phyloP scores from a whole-genome alignment of 768 basidiomycete genomes.

The Podaxis sp. region DNA sequence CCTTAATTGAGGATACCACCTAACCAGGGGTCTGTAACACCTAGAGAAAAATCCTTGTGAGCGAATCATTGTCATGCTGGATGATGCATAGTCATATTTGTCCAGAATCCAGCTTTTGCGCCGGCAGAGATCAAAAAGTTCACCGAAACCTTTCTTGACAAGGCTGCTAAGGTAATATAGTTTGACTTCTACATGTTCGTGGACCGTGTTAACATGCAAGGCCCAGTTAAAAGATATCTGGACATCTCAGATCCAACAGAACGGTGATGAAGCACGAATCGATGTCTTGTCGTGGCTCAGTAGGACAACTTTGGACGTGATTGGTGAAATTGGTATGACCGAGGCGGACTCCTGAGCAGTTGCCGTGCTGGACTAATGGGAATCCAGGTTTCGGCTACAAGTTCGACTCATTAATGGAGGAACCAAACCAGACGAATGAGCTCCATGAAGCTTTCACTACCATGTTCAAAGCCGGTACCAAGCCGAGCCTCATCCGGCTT shows the following conservation, averaged over 20 bases:
- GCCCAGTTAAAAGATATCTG: slow-evolving; percentile 51
- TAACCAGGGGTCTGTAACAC: not conserved
- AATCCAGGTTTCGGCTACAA: slow-evolving; percentile 34
- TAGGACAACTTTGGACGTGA: slow-evolving; percentile 70
- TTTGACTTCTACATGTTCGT: not conserved
- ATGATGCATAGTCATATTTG: not conserved
- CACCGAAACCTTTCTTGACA: slow-evolving; percentile 52
- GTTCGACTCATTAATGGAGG: slow-evolving; percentile 28
- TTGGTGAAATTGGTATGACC: slow-evolving; percentile 60
- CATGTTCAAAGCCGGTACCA: slow-evolving; percentile 46
- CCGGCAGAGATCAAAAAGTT: slow-evolving; percentile 54
- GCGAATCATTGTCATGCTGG: not conserved
- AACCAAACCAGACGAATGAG: slow-evolving; percentile 38
- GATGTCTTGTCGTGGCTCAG: slow-evolving; percentile 68
- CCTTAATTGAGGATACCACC: not conserved
- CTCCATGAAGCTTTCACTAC: slow-evolving; percentile 52
- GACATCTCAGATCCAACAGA: slow-evolving; percentile 32
- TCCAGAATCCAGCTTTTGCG: slow-evolving; percentile 66
- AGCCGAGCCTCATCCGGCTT: slow-evolving; percentile 32
- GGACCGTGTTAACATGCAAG: not conserved
- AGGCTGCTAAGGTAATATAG: slow-evolving; percentile 42
- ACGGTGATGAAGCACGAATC: slow-evolving; percentile 32
- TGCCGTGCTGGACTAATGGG: not conserved
- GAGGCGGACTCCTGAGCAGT: not conserved
- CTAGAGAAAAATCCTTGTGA: slow-evolving; percentile 7